Evolutionary conservation across 192 early-diverging fungal genomes (phyloP).

Genomic region (Umbelopsis sp.): DNA sequence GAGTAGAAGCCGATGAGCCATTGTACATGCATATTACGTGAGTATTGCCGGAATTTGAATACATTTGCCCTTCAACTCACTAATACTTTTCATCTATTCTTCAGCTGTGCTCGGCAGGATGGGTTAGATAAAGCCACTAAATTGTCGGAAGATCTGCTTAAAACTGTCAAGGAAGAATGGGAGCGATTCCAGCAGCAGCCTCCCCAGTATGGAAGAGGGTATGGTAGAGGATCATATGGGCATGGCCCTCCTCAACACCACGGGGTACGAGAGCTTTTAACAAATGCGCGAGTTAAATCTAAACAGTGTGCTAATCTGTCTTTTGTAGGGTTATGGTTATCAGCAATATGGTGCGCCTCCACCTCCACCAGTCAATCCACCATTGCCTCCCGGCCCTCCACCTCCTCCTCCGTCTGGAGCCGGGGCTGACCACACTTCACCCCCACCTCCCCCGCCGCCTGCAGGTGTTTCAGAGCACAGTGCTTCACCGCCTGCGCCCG

Average conservation of each 20-base stretch:
- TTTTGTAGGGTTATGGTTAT: constrained; percentile 23
- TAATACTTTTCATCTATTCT: constrained; percentile 3
- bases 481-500: not conserved
- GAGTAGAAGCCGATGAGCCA: constrained; percentile 71
- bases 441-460: constrained; percentile 17
- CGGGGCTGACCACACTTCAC: not conserved
- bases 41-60: constrained; percentile 20
- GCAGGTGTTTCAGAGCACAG: constrained; percentile 7
- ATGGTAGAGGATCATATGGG: constrained; percentile 32
- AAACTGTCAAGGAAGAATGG: constrained; percentile 76
- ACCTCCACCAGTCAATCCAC: constrained; percentile 23
- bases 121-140: constrained; percentile 67
- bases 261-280: constrained; percentile 6
- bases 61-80: not conserved
- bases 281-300: constrained; percentile 29
- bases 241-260: constrained; percentile 22
- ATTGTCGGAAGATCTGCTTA: constrained; percentile 76
- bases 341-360: constrained; percentile 20
- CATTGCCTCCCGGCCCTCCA: constrained; percentile 26
- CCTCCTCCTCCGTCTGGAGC: constrained; percentile 18
- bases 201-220: constrained; percentile 34
- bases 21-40: constrained; percentile 84
- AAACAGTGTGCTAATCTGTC: constrained; percentile 19
- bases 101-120: constrained; percentile 66
- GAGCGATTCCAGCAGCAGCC: constrained; percentile 48